Conservation (phyloP, 2,329 filamentous ascomycete genomes). For the Penicillium sp. region DNA sequence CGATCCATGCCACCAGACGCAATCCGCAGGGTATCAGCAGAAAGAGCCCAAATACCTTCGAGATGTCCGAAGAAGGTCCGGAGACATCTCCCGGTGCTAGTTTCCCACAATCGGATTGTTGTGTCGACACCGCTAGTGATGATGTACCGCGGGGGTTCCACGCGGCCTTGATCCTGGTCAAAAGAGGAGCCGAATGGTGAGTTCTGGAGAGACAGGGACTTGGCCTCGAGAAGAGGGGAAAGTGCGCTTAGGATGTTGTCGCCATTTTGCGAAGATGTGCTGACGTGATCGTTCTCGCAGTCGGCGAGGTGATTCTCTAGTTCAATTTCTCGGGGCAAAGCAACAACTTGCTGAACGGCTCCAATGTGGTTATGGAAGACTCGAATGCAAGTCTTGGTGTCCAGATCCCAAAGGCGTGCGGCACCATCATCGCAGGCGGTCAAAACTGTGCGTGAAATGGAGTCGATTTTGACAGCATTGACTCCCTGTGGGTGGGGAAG, state of each 20-base stretch:
- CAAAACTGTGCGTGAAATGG: conserved; percentile 76
- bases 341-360: conserved; percentile 87
- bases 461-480: conserved; percentile 88
- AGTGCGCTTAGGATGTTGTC: conserved; percentile 25
- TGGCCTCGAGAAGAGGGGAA: conserved; percentile 25
- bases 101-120: conserved; percentile 91
- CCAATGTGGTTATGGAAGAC: conserved; percentile 87
- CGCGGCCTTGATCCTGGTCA: conserved; percentile 58
- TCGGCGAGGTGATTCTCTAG: conserved; percentile 68
- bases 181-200: conserved; percentile 64
- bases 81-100: conserved; percentile 73
- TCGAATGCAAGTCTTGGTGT: conserved; percentile 73
- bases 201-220: conserved; percentile 37
- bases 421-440: conserved; percentile 93
- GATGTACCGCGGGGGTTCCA: conserved; percentile 83
- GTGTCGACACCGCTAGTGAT: conserved; percentile 87
- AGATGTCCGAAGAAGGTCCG: conserved; percentile 96
- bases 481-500: conserved; percentile 91
- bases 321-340: conserved; percentile 83
- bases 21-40: conserved; percentile 81
- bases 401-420: conserved; percentile 88
- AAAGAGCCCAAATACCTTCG: conserved; percentile 92
- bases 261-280: conserved; percentile 35
- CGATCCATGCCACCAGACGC: conserved; percentile 90
- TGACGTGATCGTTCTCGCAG: conserved; percentile 56